phyloP scores from a whole-genome alignment of 148 eudicot genomes.

The Polygonum aviculare region DNA sequence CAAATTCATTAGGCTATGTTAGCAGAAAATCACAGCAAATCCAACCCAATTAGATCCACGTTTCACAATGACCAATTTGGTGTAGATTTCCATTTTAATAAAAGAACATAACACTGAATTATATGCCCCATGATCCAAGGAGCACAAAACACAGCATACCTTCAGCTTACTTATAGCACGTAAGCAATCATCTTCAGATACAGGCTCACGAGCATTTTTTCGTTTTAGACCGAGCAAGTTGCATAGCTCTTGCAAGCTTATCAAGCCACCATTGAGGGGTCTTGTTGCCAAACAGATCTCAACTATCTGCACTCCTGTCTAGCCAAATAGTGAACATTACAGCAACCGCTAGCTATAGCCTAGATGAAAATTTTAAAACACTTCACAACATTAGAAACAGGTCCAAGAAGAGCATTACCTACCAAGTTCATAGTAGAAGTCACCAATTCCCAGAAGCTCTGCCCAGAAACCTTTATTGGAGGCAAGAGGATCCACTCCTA shows the following conservation, averaged over 20 bases:
- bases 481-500: constrained; percentile 96
- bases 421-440: constrained; percentile 98
- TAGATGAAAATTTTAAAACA: background rate
- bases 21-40: background rate
- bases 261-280: constrained; percentile 83
- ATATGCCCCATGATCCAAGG: background rate
- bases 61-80: background rate
- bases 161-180: constrained; percentile 98
- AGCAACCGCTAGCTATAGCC: background rate
- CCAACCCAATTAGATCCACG: background rate
- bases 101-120: background rate
- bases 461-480: constrained; percentile 99
- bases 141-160: constrained; percentile 29
- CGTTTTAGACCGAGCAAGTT: constrained; percentile 60
- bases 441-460: constrained; percentile 92
- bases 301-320: constrained; percentile 88
- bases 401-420: constrained; percentile 18
- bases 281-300: constrained; percentile 91
- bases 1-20: background rate
- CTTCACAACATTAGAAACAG: background rate
- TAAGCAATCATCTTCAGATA: constrained; percentile 92
- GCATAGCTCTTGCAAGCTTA: constrained; percentile 83
- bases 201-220: constrained; percentile 79
- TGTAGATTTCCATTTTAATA: background rate
- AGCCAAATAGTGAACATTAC: constrained; percentile 20